Conservation (phyloP, 2,329 filamentous ascomycete species). For the Aspergillus brasiliensis region DNA sequence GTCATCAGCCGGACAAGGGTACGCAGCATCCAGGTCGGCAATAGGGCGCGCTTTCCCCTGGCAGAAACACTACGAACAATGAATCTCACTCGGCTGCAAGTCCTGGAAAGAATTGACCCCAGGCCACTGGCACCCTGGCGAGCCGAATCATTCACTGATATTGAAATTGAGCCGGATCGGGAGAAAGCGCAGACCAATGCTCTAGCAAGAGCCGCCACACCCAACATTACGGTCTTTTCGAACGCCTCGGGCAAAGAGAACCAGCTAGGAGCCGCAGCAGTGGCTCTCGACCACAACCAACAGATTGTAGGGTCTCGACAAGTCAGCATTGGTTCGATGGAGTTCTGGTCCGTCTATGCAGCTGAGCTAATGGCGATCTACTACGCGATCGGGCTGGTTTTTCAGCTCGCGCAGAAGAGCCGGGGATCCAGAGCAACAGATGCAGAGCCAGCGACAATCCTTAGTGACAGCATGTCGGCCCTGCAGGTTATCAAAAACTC, state of each 20-base stretch:
- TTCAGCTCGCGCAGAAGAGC: no score
- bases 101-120: constrained; percentile 29
- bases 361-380: constrained; percentile 21
- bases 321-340: constrained; percentile 14
- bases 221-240: constrained; percentile 21
- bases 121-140: constrained; percentile 24
- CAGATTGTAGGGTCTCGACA: constrained; percentile 12
- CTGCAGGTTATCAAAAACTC: constrained; percentile 20
- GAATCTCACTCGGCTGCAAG: constrained; percentile 14
- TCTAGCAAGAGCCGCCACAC: not conserved
- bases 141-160: constrained; percentile 21
- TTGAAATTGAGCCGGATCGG: constrained; percentile 25
- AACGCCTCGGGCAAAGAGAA: constrained; percentile 23
- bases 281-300: constrained; percentile 13
- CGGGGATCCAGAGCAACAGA: not conserved
- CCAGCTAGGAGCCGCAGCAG: constrained; percentile 10
- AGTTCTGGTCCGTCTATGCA: constrained; percentile 18
- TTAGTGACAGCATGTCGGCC: constrained; percentile 22
- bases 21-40: not conserved
- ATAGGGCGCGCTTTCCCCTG: constrained; percentile 20
- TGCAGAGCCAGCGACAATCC: constrained; percentile 14
- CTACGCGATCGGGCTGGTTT: constrained; percentile 14
- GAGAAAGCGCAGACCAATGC: constrained; percentile 16
- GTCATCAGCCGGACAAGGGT: constrained; percentile 15
- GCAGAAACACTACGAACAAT: constrained; percentile 23